A percentile compares a stretch with the other conserved stretches of the same genome.
phyloP scores from a whole-genome alignment of 2,329 filamentous ascomycete species.

The Emergomyces orientalis region DNA sequence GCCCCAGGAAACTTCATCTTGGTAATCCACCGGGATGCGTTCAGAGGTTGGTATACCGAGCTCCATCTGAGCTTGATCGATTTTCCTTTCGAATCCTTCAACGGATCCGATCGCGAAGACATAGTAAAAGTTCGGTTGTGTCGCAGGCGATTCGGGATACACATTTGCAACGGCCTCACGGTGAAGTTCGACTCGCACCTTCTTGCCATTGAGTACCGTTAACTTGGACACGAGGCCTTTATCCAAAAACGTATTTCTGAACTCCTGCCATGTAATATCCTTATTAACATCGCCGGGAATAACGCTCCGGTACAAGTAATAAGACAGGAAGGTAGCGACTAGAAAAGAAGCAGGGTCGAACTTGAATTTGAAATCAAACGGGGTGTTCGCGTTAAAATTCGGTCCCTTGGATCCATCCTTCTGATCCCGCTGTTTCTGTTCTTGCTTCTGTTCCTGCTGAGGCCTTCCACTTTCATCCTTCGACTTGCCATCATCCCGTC shows the following conservation, averaged over 20 bases:
- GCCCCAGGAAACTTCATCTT: constrained; percentile 63
- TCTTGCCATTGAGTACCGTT: constrained; percentile 64
- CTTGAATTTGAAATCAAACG: constrained; percentile 38
- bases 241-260: constrained; percentile 84
- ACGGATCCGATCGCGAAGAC: constrained; percentile 94
- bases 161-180: constrained; percentile 61
- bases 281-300: constrained; percentile 56
- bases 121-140: constrained; percentile 65
- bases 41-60: constrained; percentile 78
- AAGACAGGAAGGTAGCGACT: constrained; percentile 51
- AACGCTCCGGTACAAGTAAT: constrained; percentile 54
- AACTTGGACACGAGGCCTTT: constrained; percentile 94
- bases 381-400: constrained; percentile 23
- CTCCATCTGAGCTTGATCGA: constrained; percentile 82
- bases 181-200: constrained; percentile 72
- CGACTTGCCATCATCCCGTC: constrained; percentile 14
- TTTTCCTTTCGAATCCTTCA: constrained; percentile 78
- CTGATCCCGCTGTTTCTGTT: constrained; percentile 27
- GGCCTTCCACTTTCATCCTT: constrained; percentile 13
- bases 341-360: constrained; percentile 48
- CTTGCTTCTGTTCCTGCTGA: constrained; percentile 19
- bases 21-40: constrained; percentile 85
- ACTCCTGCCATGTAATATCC: constrained; percentile 98
- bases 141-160: constrained; percentile 66
- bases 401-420: constrained; percentile 18